Evolutionary conservation across 1,139 yeast genomes (phyloP).

Genomic region (Saccharomyces pastorianus): DNA sequence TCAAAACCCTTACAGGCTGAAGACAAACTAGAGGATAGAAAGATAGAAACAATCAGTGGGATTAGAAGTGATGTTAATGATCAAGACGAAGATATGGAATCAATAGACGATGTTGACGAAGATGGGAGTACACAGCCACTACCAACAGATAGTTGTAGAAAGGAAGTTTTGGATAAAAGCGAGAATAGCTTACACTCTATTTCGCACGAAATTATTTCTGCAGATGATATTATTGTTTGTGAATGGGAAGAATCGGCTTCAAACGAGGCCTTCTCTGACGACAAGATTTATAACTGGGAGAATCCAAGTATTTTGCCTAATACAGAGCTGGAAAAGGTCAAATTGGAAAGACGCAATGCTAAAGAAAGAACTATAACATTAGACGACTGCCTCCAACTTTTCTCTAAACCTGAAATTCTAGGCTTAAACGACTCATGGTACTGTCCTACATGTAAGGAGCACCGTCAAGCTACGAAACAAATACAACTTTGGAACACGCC

Average conservation of each 20-base stretch:
- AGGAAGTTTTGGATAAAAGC: slow-evolving; percentile 4
- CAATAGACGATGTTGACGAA: background rate
- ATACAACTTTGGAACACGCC: slow-evolving; percentile 90
- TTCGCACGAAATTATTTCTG: slow-evolving; percentile 12
- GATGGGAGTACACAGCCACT: background rate
- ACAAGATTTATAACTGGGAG: slow-evolving; percentile 46
- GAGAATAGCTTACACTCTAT: slow-evolving; percentile 6
- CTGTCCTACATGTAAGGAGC: slow-evolving; percentile 84
- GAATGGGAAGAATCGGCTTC: slow-evolving; percentile 55
- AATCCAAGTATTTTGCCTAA: slow-evolving; percentile 44
- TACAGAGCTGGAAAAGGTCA: slow-evolving; percentile 44
- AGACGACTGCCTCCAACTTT: slow-evolving; percentile 65
- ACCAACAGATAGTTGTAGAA: background rate
- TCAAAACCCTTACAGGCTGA: background rate
- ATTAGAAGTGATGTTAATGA: background rate
- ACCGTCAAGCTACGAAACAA: slow-evolving; percentile 83
- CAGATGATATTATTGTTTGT: slow-evolving; percentile 53
- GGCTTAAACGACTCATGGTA: slow-evolving; percentile 93
- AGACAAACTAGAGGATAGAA: background rate
- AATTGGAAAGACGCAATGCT: slow-evolving; percentile 34
- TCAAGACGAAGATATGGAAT: background rate
- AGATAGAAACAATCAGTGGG: background rate
- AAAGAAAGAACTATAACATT: slow-evolving; percentile 53
- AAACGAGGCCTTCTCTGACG: slow-evolving; percentile 45
- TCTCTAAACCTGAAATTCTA: slow-evolving; percentile 75